These are phyloP conservation scores for Aquilaria sinensis DNA, from an alignment of 345 rosid species.

Conservation along the genomic window DNA sequence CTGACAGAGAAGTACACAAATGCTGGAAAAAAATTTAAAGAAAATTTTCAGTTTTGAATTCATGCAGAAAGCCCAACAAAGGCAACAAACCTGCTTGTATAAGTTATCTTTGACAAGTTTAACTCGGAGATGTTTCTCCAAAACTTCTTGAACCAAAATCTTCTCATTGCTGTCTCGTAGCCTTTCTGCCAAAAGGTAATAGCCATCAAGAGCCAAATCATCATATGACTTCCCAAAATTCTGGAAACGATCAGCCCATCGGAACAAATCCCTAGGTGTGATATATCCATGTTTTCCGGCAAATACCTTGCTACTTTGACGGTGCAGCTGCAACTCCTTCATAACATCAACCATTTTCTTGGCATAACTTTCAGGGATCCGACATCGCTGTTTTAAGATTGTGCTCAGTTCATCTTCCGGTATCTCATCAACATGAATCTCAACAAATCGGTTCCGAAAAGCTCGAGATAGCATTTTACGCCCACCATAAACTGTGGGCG, in stretches of 20 bases:
- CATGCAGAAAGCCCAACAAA: not conserved
- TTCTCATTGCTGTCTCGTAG: constrained; percentile 83
- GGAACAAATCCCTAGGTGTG: constrained; percentile 93
- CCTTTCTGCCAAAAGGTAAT: constrained; percentile 90
- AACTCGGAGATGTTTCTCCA: constrained; percentile 62
- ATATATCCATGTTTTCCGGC: constrained; percentile 99
- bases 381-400: constrained; percentile 60
- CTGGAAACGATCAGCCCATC: constrained; percentile 91
- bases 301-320: constrained; percentile 92
- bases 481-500: constrained; percentile 89
- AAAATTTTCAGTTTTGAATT: not conserved
- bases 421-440: constrained; percentile 96
- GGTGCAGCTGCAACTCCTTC: constrained; percentile 85
- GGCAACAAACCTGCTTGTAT: constrained; percentile 50
- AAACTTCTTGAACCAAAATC: constrained; percentile 64
- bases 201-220: constrained; percentile 87
- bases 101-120: constrained; percentile 54
- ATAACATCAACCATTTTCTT: constrained; percentile 81
- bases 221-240: constrained; percentile 60
- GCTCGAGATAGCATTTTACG: constrained; percentile 98
- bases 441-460: constrained; percentile 95
- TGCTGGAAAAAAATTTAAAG: not conserved
- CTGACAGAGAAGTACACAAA: not conserved
- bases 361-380: constrained; percentile 72
- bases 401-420: constrained; percentile 78